phyloP scores from a whole-genome alignment of 1,139 yeast species.

The Eremothecium cymbalariae region DNA sequence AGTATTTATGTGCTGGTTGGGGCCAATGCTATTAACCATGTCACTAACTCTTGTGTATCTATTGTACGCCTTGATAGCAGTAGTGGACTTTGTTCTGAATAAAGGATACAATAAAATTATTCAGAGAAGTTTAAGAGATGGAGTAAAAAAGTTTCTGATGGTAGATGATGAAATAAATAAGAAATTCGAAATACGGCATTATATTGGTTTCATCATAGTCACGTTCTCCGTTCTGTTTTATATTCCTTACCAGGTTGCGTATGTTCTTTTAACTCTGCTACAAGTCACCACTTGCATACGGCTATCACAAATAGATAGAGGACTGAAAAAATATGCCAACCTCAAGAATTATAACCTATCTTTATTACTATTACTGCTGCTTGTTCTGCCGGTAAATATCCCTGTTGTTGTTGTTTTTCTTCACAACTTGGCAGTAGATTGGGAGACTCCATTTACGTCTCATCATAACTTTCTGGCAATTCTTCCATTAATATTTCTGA shows the following conservation, averaged over 20 bases:
- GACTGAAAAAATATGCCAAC: constrained; percentile 15
- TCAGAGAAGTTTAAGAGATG: too few relatives aligned
- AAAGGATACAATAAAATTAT: too few relatives aligned
- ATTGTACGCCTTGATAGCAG: constrained; percentile 12
- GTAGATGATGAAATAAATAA: neutral
- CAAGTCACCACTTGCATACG: constrained; percentile 44
- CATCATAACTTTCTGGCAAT: constrained; percentile 67
- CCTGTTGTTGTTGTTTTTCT: constrained; percentile 64
- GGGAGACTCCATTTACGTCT: constrained; percentile 71
- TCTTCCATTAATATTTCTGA: constrained; percentile 49
- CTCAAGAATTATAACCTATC: constrained; percentile 47
- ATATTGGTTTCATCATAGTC: constrained; percentile 34
- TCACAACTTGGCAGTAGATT: constrained; percentile 57
- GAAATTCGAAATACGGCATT: constrained; percentile 5
- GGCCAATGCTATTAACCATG: constrained; percentile 48
- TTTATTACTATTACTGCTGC: constrained; percentile 49
- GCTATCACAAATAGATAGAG: constrained; percentile 9
- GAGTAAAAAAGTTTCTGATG: too few relatives aligned
- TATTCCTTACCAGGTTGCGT: constrained; percentile 76
- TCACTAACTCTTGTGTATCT: constrained; percentile 42
- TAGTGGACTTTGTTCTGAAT: constrained; percentile 11
- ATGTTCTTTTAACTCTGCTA: constrained; percentile 46
- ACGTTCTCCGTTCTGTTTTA: constrained; percentile 46
- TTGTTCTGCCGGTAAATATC: constrained; percentile 60
- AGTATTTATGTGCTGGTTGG: constrained; percentile 46